Evolutionary conservation across 169 alveolate species (phyloP).

Genomic region (Eimeria falciformis): DNA sequence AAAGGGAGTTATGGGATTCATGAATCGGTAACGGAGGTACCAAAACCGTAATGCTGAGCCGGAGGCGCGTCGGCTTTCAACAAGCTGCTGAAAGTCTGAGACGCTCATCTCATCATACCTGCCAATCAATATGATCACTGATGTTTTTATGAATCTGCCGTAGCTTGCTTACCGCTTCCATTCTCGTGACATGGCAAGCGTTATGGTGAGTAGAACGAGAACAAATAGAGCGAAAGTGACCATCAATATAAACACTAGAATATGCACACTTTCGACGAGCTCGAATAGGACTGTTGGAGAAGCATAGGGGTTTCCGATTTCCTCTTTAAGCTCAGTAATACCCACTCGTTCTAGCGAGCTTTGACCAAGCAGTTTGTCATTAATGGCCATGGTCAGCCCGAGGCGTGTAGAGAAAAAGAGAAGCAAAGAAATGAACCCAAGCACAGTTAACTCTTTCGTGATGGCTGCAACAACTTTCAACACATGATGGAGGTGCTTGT

Average conservation of each 20-base stretch:
- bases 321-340: constrained; percentile 71
- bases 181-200: constrained; percentile 15
- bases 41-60: constrained; percentile 47
- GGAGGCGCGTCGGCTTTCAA: constrained; percentile 22
- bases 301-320: constrained; percentile 76
- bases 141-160: neutral
- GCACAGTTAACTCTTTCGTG: constrained; percentile 74
- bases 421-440: constrained; percentile 76
- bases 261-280: constrained; percentile 74
- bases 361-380: constrained; percentile 74
- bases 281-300: constrained; percentile 76
- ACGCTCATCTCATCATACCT: constrained; percentile 56
- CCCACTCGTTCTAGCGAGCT: constrained; percentile 66
- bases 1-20: constrained; percentile 72
- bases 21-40: constrained; percentile 52
- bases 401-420: constrained; percentile 60
- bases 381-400: constrained; percentile 69
- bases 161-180: constrained; percentile 67
- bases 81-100: constrained; percentile 50
- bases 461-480: constrained; percentile 62
- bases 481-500: constrained; percentile 66
- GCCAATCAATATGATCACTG: neutral
- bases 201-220: constrained; percentile 7
- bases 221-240: constrained; percentile 36
- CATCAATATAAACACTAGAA: constrained; percentile 66